Evolutionary conservation across 371 early-diverging fungal species (phyloP), one percentile per base, ranked within the genome.

Genomic region (Sporodiniella umbellata): DNA sequence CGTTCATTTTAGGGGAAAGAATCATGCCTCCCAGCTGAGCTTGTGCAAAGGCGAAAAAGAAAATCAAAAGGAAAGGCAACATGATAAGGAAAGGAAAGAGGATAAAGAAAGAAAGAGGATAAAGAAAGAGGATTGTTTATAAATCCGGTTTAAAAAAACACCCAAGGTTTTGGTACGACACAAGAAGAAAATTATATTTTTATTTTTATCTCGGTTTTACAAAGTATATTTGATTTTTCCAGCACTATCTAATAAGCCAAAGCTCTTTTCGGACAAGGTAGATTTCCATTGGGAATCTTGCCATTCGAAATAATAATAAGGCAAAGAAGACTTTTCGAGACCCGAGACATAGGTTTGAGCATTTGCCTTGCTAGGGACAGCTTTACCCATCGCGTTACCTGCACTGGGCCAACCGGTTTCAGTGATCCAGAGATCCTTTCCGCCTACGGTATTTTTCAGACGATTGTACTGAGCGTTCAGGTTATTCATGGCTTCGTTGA

Each of bases 401-500:
- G 60, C 66, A 40, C 75, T 69, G 37, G 86, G 86, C 85, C 85
- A 86, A 56, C 86, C 86, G 47, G 79, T 74, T 64, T 86, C 85
- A 45, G 82, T 78, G 19, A 84, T 63, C 22, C 70, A 60, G 6
- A 84, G 68, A 15, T 61, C 48, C 46, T 84, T 82, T 30, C 54
- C 54, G 7, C 60, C 54, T 17, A 80, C 72, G 25, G 66, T 42
- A 22, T 58, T 58, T 51, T 77, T 56, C 47, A 85, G 56, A 22
- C 56, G 51, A 15, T 74, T 58, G 42, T 71, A 68, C 49, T 79
- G 76, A 23, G 50, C 7, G 1, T 49, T 45, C 14, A 75, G 33
- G 18, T 64, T 66, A 19, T 44, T 31, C 2, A 64, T 65, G 5
- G 78, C 82, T 7, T 57, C 7, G 1, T 49, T 23, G 14, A 66